Evolutionary conservation across 148 eudicot genomes (phyloP), one percentile per base, ranked within the genome.

Genomic region (Silene latifolia): DNA sequence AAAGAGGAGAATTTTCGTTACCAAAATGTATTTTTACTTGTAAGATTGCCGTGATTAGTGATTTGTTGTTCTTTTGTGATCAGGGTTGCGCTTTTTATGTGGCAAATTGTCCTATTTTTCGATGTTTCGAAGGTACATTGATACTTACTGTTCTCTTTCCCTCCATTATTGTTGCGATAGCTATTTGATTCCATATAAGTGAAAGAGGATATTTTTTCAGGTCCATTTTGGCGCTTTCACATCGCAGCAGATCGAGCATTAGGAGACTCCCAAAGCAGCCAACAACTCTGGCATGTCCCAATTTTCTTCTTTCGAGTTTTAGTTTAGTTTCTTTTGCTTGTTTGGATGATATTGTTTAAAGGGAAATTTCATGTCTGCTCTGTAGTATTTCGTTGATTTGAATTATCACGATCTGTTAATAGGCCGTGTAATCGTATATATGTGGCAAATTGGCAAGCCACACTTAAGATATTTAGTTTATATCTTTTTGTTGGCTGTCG

Each of bases 181-280:
- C 8, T 64, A 25, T 76, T 18, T 27, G 20, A 54, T 59, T 76
- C 61, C 15, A 58, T 9, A 71, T 72, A 25, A 66, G 39, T 18
- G 48, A 44, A 17, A 18, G 66, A 25, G 35, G 4, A 7, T 48
- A 3, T 66, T 20, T 61, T 76, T 73, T 48, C 83, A 90, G 94
- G 94, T 83, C 89, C 13, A 62, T 88, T 79, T 73, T 85, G 83
- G 85, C 80, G 80, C 80, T 89, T 53, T 83, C 90, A 10, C 78
- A 79, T 15, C 85, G 87, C 27, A 77, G 87, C 21, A 77, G 82
- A 73, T 83, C 76, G 27, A 63, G 71, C 71, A 51, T 84, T 72
- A 74, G 77, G 65, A 86, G 85, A 78, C 74, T 74, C 71, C 82
- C 86, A 20, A 74, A 79, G 44, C 84, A 76, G 66, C 29, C 73